phyloP scores from a whole-genome alignment of 78 protist genomes.

The Planoprotostelium fungivorum region DNA sequence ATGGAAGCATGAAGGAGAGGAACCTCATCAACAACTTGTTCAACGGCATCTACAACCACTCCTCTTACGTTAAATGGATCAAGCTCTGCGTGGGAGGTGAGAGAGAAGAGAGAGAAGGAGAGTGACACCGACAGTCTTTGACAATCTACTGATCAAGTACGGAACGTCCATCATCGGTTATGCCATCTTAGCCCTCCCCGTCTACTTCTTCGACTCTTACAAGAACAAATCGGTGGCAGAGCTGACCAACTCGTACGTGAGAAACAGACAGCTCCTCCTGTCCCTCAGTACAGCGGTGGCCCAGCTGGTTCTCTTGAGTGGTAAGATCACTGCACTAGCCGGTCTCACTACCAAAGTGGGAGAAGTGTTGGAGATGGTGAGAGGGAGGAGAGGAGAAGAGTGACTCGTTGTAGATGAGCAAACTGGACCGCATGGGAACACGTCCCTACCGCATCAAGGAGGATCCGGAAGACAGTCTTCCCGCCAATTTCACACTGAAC shows the following conservation, averaged over 20 bases:
- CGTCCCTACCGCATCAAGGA: background rate
- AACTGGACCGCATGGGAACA: background rate
- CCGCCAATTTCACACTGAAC: background rate
- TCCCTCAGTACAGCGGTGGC: constrained; percentile 58
- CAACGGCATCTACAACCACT: constrained; percentile 45
- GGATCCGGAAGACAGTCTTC: background rate
- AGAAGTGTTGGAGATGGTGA: constrained; percentile 58
- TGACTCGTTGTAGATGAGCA: too few relatives aligned
- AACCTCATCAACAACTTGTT: constrained; percentile 41
- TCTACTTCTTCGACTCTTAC: constrained; percentile 34
- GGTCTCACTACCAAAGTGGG: constrained; percentile 69
- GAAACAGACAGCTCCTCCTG: constrained; percentile 59
- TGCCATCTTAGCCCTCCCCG: constrained; percentile 66
- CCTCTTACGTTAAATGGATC: constrained; percentile 46
- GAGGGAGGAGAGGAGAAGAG: too few relatives aligned
- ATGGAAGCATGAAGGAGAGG: constrained; percentile 56
- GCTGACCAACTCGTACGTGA: constrained; percentile 53
- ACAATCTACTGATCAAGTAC: constrained; percentile 69
- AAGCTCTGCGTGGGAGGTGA: constrained; percentile 49
- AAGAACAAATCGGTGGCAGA: constrained; percentile 22
- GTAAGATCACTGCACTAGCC: constrained; percentile 54
- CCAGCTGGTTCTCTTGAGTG: constrained; percentile 42
- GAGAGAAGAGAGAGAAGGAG: background rate
- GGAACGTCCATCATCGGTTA: constrained; percentile 74
- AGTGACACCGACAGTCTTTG: constrained; percentile 29